phyloP scores from a whole-genome alignment of 306 rosid species.

The Amphicarpaea edgeworthii region DNA sequence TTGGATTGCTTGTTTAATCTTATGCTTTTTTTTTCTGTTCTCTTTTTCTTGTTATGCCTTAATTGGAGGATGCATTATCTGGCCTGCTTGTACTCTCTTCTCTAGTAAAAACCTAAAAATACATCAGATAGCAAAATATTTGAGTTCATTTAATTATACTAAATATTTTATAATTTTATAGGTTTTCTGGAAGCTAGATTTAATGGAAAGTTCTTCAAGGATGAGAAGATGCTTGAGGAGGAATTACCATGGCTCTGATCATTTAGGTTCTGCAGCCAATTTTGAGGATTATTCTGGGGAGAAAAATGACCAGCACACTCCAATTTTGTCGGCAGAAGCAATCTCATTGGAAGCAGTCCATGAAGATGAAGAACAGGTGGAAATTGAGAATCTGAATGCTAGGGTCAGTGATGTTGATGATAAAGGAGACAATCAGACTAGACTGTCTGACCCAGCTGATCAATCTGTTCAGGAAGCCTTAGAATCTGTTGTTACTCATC shows the following conservation, averaged over 20 bases:
- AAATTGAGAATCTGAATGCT: constrained; percentile 63
- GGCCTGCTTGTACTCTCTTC: constrained; percentile 9
- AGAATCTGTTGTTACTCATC: constrained; percentile 57
- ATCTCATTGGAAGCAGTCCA: constrained; percentile 72
- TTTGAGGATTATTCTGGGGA: constrained; percentile 60
- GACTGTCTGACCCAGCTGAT: constrained; percentile 61
- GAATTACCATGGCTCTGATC: constrained; percentile 90
- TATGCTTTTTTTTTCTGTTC: constrained; percentile 30
- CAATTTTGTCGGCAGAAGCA: constrained; percentile 80
- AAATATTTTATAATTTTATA: constrained; percentile 46
- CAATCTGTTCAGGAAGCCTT: constrained; percentile 56
- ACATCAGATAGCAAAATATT: not conserved
- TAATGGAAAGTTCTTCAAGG: constrained; percentile 93
- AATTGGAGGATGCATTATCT: constrained; percentile 30
- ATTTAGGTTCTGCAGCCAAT: constrained; percentile 87
- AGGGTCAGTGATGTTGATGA: constrained; percentile 54
- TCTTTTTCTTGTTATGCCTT: constrained; percentile 3
- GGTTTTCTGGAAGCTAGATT: constrained; percentile 98
- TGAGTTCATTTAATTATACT: constrained; percentile 35
- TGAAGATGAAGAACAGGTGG: constrained; percentile 78
- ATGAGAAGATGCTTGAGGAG: constrained; percentile 88
- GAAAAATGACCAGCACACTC: constrained; percentile 63
- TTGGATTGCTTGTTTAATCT: constrained; percentile 38
- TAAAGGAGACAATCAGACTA: constrained; percentile 54
- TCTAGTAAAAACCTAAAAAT: constrained; percentile 29